Evolutionary conservation across 2,329 filamentous ascomycete species (phyloP), one percentile per base, ranked within the genome.

Genomic region (Venturia pyrina): DNA sequence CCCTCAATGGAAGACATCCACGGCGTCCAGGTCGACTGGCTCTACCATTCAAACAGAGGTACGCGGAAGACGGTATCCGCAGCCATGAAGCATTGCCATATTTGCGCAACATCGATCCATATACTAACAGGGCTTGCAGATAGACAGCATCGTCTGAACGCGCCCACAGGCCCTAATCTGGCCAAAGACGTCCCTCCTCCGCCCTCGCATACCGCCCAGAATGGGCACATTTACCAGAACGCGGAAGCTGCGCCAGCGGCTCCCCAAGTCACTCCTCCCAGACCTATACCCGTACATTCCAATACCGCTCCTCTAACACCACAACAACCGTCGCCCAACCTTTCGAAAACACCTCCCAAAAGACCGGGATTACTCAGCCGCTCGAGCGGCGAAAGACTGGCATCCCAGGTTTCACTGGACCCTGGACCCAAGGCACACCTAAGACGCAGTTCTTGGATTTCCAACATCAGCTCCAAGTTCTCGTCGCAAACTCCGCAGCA

Each of bases 391-490:
- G 76, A 79, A 43, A 78, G 75, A 70, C 60, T 69, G 48, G 68
- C 60, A 10, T 21, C 62, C 68, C 57, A 72, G 2, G 19, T 40
- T 4, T 59, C 44, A 46, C n/a, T 37, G 40, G 70, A 71, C 48
- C 69, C 69, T 28, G 69, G 67, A 32, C 66, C 63, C 19, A 74
- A 70, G 65, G 66, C 69, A 37, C 66, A 41, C 15, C 73, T 72
- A 64, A 84, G 91, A 69, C 79, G 86, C 65, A 88, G 87, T 68
- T 96, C 93, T 17, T 99, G 95, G 95, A 93, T 98, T 72, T 91
- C 90, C 66, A 96, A 87, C 73, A 86, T 98, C 70, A 96, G 91
- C 69, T 93, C 91, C 70, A 97, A 96, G 75, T 96, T 98, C 78
- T 92, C 90, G 2, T 87, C 86, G 73, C 75, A 82, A 71, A 69